Base-by-base conservation (phyloP, 176 grass and related monocot genomes). In the Bothriochloa decipiens region DNA sequence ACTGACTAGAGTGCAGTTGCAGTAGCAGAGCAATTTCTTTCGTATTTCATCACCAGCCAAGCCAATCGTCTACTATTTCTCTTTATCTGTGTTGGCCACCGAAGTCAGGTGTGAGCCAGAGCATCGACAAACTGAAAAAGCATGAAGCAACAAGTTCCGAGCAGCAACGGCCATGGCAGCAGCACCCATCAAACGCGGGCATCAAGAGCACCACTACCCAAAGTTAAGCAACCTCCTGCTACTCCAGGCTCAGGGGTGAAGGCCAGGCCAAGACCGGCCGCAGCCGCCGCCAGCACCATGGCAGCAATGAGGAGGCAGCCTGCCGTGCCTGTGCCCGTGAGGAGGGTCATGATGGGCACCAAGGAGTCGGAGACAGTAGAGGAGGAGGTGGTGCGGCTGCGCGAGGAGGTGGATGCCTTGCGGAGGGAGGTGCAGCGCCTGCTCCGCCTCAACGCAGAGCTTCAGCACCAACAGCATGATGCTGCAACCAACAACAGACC, bases 121-220 rank as follows among this genome's bases (percentile, higher is more conserved):
- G 23, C 40, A n/a, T 23, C 70, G 49, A 49, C 70, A 42, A 18
- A 29, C 23, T 12, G 23, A 49, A 73, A 3, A 73, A 77, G 71
- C 68, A 91, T 94, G 92, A 94, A 88, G 84, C 92, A 94, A 12
- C 84, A 83, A 6, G 55, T 90, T 22, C 11, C 62, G 12, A 76
- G 55, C 81, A 76, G 68, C 77, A 75, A 69, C 18, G 70, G 63
- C 50, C 53, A 46, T 17, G 39, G 83, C 42, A 42, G 74, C 42
- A 62, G 26, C 33, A 60, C 33, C 7, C 78, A 13, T 9, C 42
- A 72, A 26, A 33, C 72, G 7, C 62, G 81, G 46, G 25, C 20
- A 79, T 46, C 81, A 46, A 77, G 78, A 77, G 49, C 47, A 26
- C 76, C 68, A 42, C 26, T 71, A 16, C 11, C 86, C 60, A 45